A percentile compares a stretch with the other conserved stretches of the same genome.
Conservation (phyloP, 306 rosid species). For the Begonia fuchsioides region DNA sequence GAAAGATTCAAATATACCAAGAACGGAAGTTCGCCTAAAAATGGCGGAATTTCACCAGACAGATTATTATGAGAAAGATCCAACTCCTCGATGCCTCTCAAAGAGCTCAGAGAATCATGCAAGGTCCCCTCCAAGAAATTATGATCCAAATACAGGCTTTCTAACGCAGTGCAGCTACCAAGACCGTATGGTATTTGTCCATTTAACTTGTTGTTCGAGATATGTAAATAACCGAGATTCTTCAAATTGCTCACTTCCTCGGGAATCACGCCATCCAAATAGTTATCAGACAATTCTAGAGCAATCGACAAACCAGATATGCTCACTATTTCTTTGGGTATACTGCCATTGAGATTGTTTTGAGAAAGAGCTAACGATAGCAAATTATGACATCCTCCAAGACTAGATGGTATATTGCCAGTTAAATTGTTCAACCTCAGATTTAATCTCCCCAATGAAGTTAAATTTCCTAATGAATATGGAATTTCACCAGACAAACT, state of each 20-base stretch:
- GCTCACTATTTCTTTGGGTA: constrained; percentile 11
- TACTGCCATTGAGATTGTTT: constrained; percentile 11
- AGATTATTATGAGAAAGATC: constrained; percentile 19
- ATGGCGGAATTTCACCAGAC: constrained; percentile 4
- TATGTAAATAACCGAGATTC: constrained; percentile 5
- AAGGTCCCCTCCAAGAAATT: constrained; percentile 13
- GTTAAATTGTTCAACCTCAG: constrained; percentile 2
- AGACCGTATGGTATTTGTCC: constrained; percentile 11
- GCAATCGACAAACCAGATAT: constrained; percentile 4
- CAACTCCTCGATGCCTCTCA: constrained; percentile 6
- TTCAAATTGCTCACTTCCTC: constrained; percentile 5
- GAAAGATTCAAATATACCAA: constrained; percentile 10
- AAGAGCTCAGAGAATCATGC: constrained; percentile 7
- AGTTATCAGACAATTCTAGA: constrained; percentile 10
- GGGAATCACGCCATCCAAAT: constrained; percentile 14
- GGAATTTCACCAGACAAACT: constrained; percentile 14
- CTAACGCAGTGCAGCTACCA: constrained; percentile 8
- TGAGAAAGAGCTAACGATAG: not conserved
- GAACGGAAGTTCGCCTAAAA: not conserved
- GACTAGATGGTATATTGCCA: constrained; percentile 7
- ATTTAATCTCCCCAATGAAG: not conserved
- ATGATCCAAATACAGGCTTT: constrained; percentile 1
- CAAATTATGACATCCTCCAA: constrained; percentile 8
- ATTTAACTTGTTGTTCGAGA: constrained; percentile 11
- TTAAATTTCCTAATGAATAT: constrained; percentile 12